phyloP scores from a whole-genome alignment of 176 grass and related monocot species.

The Lolium perenne region DNA sequence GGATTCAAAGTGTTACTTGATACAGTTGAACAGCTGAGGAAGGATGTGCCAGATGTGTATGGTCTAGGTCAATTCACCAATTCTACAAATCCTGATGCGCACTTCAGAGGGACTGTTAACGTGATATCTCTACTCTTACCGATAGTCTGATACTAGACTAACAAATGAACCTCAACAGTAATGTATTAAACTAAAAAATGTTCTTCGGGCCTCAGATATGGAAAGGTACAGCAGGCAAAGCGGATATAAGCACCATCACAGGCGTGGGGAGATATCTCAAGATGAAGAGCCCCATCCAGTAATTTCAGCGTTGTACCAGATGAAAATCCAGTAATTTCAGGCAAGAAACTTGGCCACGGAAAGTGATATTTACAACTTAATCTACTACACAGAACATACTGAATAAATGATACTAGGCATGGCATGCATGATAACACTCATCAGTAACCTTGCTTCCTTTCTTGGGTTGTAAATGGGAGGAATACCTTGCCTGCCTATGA shows the following conservation, averaged over 20 bases:
- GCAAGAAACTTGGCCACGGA: neutral
- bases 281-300: no score
- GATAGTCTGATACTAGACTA: neutral
- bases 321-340: no score
- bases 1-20: conserved; percentile 66
- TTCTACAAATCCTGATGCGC: conserved; percentile 75
- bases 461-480: neutral
- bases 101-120: conserved; percentile 80
- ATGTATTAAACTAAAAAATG: conserved; percentile 10
- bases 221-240: conserved; percentile 86
- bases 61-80: conserved; percentile 76
- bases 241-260: conserved; percentile 47
- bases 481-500: neutral
- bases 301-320: no score
- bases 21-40: conserved; percentile 65
- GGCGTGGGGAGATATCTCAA: no score
- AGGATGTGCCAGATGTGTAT: conserved; percentile 62
- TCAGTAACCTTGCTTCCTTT: neutral
- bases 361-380: neutral
- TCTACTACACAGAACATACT: neutral
- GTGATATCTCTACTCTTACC: neutral
- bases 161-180: neutral
- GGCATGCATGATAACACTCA: neutral
- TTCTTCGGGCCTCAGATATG: conserved; percentile 82
- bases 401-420: neutral